Evolutionary conservation across 768 basidiomycete genomes (phyloP), one percentile per base, ranked within the genome.

Genomic region (Boletus barrowsii): DNA sequence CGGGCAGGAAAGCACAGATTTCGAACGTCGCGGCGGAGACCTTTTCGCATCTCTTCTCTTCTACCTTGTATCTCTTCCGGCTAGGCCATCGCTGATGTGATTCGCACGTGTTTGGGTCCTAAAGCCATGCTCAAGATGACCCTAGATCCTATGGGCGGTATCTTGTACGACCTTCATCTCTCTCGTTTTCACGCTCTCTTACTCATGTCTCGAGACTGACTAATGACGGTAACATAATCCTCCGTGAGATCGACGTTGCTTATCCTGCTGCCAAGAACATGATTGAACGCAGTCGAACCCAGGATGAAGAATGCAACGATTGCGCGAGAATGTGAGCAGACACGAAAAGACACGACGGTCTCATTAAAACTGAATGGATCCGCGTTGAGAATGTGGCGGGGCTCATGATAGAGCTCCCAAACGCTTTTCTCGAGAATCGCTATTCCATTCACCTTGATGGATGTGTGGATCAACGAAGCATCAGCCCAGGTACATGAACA

Each of bases 51-150:
- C 11, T 33, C 32, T 9, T 4, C 5, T 14, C 3, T 32, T 11
- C 49, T 52, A 2, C 13, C 13, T 29, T 30, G 18, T 36, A 1
- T 35, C 10, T 24, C 8, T 47, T 60, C 3, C 10, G 13, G 51
- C 20, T 54, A 95, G 94, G 97, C 93, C 10, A 94, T 98, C 1
- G 93, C 96, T 57, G 97, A 98, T 79, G 95, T 99, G 5, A 98
- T 99, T 63, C 75, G 96, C 57, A 98, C 96, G 58, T 98, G 97
- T 81, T 73, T 98, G 33, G 97, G 95, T 1, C 96, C 96, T 1
- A 96, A 97, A 67, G 87, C 97, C 39, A 98, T 98, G 97, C 77
- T 98, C 49, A 99, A 98, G 80, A 98, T 99, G 97, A 97, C 98
- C 62, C 75, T 98, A 42, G 96, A 98, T 75, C 95, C 95, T 2